phyloP scores from a whole-genome alignment of 2,329 filamentous ascomycete genomes.

The Calonectria pteridis region DNA sequence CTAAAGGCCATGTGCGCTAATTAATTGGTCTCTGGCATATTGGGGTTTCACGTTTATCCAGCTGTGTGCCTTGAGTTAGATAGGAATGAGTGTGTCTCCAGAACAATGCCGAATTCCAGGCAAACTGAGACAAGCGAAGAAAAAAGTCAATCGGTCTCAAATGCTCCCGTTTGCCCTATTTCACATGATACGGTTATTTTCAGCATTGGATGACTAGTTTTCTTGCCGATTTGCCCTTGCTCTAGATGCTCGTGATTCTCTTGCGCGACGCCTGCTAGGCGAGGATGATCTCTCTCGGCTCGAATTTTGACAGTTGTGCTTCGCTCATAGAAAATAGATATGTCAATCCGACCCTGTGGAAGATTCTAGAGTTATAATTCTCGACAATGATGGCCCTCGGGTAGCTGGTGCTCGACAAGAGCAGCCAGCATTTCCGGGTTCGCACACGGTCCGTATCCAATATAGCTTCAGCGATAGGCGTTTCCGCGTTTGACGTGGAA shows the following conservation, averaged over 20 bases:
- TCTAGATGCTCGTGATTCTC: background rate
- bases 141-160: background rate
- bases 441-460: background rate
- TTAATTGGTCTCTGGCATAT: background rate
- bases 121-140: background rate
- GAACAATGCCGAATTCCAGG: background rate
- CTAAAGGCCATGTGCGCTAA: background rate
- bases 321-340: background rate
- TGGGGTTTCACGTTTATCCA: background rate
- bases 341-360: background rate
- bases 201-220: background rate
- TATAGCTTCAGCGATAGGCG: background rate
- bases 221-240: background rate
- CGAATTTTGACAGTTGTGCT: background rate
- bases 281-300: background rate
- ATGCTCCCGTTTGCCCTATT: background rate
- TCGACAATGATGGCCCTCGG: background rate
- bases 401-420: background rate
- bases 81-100: background rate
- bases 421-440: background rate
- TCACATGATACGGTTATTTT: background rate
- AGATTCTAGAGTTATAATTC: background rate
- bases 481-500: background rate
- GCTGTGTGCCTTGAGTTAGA: background rate
- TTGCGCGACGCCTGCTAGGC: background rate